phyloP scores from a whole-genome alignment of 768 basidiomycete genomes.

The Tephrocybe sp. region DNA sequence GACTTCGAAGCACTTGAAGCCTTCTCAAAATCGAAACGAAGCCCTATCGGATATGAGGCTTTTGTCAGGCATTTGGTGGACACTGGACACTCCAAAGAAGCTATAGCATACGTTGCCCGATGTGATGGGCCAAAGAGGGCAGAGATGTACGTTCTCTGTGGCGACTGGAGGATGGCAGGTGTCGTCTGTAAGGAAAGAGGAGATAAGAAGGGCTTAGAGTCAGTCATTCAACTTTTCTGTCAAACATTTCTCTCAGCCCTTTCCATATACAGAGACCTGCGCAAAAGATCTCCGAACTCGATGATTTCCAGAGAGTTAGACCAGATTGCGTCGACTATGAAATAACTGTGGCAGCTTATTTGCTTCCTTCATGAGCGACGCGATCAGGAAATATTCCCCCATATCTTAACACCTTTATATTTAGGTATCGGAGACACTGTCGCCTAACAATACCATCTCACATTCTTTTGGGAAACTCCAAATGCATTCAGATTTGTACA shows the following conservation, averaged over 20 bases:
- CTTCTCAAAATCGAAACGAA: conserved; percentile 84
- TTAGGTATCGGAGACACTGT: too few species aligned
- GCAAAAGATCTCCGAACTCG: conserved; percentile 74
- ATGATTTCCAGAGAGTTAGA: conserved; percentile 79
- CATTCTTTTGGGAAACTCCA: too few species aligned
- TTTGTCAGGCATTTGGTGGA: conserved; percentile 80
- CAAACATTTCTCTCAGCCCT: not conserved
- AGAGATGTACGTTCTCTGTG: conserved; percentile 87
- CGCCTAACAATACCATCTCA: too few species aligned
- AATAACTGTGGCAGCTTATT: conserved; percentile 29
- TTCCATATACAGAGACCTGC: conserved; percentile 53
- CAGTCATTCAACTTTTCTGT: conserved; percentile 30
- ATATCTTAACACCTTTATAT: too few species aligned
- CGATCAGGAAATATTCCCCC: too few species aligned
- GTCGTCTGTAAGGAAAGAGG: conserved; percentile 87
- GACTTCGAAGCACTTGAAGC: conserved; percentile 87
- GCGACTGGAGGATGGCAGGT: conserved; percentile 87
- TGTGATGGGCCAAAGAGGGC: conserved; percentile 83
- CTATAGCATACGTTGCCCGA: conserved; percentile 69
- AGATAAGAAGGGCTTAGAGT: conserved; percentile 85
- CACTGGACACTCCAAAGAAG: conserved; percentile 74
- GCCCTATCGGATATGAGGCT: conserved; percentile 93
- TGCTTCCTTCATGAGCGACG: too few species aligned
- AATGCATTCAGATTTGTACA: too few species aligned
- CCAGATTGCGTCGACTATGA: conserved; percentile 61